Base-by-base conservation (phyloP, 768 basidiomycete species). In the Kwoniella sp. region DNA sequence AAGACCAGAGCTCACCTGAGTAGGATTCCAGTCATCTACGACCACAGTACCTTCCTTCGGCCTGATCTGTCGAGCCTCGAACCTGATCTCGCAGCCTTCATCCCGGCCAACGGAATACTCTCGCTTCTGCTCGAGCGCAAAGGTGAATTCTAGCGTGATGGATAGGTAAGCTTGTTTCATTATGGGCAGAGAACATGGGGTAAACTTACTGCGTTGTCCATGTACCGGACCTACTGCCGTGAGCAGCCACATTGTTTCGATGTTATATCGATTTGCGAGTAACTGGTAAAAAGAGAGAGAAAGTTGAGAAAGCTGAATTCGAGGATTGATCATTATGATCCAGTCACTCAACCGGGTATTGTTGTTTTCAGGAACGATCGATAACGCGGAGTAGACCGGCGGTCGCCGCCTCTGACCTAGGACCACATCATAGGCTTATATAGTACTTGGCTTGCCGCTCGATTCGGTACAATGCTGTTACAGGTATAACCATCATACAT, bases 21-120 rank as follows among this genome's bases (percentile, higher is more conserved):
- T 65, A 6, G 69, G 73, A 59, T 70, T 63, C 76, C 76, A 77
- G 27, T 69, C 65, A n/a, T 49, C 70, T 1, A 74, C 69, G 29
- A 49, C 33, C 47, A 77, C 24, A 26, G 53, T 63, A 13, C 73
- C 73, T 48, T 72, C 74, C 40, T 36, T 68, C 6, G 60, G 60
- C 47, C 66, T 62, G 17, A 77, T 59, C n/a, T 60, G 36, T 10
- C 26, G 59, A 40, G 47, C 60, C 22, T 69, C 68, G 37, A 72
- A 68, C 13, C 52, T 27, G 46, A 77, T 73, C 55, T 73, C 68
- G 36, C 69, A 70, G 12, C 51, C 48, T 24, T 67, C 60, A 13
- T 67, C 68, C 33, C 71, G 58, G 4, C 76, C 76, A 13, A 77
- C 55, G 2, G 60, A 62, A 46, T 77, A 77, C 25, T 57, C 57